These are phyloP conservation scores for Starmerella apis DNA, from an alignment of 805 yeast genomes.

Conservation along the genomic window DNA sequence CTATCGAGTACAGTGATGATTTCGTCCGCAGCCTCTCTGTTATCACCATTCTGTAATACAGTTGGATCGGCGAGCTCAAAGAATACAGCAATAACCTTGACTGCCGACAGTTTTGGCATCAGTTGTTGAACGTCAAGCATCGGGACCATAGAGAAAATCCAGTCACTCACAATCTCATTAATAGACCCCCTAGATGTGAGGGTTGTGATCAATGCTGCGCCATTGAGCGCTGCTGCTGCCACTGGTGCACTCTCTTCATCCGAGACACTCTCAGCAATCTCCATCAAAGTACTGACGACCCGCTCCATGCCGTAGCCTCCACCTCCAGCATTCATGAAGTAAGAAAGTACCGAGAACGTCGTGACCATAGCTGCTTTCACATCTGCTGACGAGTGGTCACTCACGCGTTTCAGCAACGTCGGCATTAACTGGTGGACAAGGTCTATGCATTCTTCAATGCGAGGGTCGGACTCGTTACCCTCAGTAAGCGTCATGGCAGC, in stretches of 20 bases:
- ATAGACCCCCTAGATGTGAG: constrained; percentile 22
- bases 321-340: constrained; percentile 28
- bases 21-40: constrained; percentile 32
- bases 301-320: constrained; percentile 31
- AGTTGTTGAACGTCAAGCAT: constrained; percentile 34
- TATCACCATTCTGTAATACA: constrained; percentile 23
- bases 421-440: constrained; percentile 14
- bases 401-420: constrained; percentile 15
- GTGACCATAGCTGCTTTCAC: constrained; percentile 25
- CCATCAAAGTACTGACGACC: constrained; percentile 24
- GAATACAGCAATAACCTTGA: constrained; percentile 45
- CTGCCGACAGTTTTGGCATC: constrained; percentile 46
- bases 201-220: constrained; percentile 28
- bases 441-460: constrained; percentile 21
- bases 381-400: constrained; percentile 1
- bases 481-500: constrained; percentile 25
- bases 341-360: constrained; percentile 28
- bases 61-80: constrained; percentile 40
- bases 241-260: constrained; percentile 18
- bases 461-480: constrained; percentile 21
- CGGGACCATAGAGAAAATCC: constrained; percentile 24
- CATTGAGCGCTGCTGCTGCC: constrained; percentile 27
- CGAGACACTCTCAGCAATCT: constrained; percentile 26
- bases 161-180: constrained; percentile 29
- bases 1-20: constrained; percentile 33